A percentile compares a stretch with the other conserved stretches of the same genome.
phyloP scores from a whole-genome alignment of 169 alveolate species.

The Eimeria falciformis region DNA sequence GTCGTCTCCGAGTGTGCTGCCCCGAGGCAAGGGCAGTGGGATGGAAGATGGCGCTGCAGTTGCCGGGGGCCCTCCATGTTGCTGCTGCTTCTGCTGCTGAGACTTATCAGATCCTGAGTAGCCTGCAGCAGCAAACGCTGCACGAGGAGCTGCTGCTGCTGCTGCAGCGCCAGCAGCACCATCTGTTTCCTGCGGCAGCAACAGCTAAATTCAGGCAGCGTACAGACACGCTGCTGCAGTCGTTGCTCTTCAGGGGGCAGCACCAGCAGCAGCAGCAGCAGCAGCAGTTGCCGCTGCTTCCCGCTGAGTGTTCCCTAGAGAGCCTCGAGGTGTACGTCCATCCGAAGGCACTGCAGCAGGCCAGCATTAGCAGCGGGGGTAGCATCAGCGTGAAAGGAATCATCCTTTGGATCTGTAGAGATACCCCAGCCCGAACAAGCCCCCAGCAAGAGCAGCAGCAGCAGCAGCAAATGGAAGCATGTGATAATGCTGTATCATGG shows the following conservation, averaged over 20 bases:
- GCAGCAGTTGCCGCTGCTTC: not conserved
- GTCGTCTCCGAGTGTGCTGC: not conserved
- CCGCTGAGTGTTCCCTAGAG: not conserved
- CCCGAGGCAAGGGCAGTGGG: not conserved
- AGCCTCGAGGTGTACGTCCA: not conserved
- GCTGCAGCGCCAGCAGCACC: not conserved
- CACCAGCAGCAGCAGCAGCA: not conserved
- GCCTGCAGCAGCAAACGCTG: not conserved
- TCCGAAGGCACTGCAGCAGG: not conserved
- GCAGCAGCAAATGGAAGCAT: not conserved
- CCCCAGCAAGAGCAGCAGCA: not conserved
- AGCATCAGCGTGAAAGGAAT: not conserved
- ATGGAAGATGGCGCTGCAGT: not conserved
- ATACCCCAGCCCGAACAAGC: not conserved
- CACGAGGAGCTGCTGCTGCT: constrained; percentile 1
- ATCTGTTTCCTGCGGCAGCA: not conserved
- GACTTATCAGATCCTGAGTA: not conserved
- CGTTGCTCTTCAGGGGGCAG: not conserved
- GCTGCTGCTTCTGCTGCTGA: not conserved
- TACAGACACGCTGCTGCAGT: constrained; percentile 1
- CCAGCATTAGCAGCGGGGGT: not conserved
- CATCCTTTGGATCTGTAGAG: constrained; percentile 5
- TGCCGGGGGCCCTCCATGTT: constrained; percentile 15
- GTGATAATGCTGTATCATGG: not conserved
- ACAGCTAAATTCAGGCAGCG: not conserved